Base-by-base conservation (phyloP, 1,284 basidiomycete genomes). In the Ceratobasidium sp. region DNA sequence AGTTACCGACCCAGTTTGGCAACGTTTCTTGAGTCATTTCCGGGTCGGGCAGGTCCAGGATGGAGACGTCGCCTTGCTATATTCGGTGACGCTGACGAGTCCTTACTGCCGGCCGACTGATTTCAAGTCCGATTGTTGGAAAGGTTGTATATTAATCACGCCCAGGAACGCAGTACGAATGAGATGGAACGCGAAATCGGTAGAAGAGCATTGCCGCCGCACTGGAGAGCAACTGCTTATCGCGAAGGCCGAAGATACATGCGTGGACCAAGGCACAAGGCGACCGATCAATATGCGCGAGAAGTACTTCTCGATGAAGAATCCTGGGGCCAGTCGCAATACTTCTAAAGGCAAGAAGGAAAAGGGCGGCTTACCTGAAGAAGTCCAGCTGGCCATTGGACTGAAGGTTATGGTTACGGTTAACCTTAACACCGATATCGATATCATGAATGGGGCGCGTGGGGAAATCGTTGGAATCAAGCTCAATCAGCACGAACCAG, bases 1-100 rank as follows among this genome's bases (percentile, higher is more conserved):
- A 0, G 82, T 86, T 0, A 80, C 67, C 0, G 86, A 87, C 76
- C 17, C 64, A 1, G 77, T 59, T 0, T 88, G 86, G 87, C 78
- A 23, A 4, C 80, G 82, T 9, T 84, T 87, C 46, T 79, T 88
- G 0, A 68, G 78, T 0, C 81, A 83, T 56, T 67, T 86, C n/a
- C 82, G 84, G 13, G 40, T 80, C 13, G 84, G 85, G 0, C 54
- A 66, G 1, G 80, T 84, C 0, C 44, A 80, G n/a, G 78, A 82
- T 20, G 26, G 82, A 0, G 80, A 87, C 73, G 17, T 87, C 0
- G 38, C 57, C 0, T 83, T 85, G 81, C 78, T 88, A 0, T 61
- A 77, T 9, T n/a, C 44, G 2, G 77, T 85, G 1, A 67, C 84
- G 0, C 28, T 87, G 0, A 75, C 68, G 0, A 46, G 80, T 5